Evolutionary conservation across 106 monocot species (phyloP).

Genomic region (Dioscorea dumetorum): DNA sequence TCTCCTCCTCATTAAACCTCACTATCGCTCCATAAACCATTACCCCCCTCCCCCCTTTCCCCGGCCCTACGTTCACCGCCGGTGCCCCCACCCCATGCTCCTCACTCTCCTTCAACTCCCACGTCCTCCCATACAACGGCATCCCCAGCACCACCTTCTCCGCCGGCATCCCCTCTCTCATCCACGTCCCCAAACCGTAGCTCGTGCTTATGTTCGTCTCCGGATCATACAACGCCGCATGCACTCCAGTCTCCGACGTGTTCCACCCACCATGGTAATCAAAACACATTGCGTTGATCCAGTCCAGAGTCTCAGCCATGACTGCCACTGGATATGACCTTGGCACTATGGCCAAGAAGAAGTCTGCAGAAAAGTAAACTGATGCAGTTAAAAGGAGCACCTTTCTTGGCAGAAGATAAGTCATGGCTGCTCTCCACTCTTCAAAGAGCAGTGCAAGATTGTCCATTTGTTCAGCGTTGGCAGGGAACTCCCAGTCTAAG

Average conservation of each 20-base stretch:
- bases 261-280: constrained; percentile 38
- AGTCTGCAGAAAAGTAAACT: constrained; percentile 22
- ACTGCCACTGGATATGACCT: constrained; percentile 19
- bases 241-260: constrained; percentile 20
- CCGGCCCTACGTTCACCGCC: constrained; percentile 25
- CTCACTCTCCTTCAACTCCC: constrained; percentile 23
- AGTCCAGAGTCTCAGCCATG: constrained; percentile 19
- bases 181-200: constrained; percentile 27
- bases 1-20: constrained; percentile 6
- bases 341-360: not conserved
- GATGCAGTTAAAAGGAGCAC: constrained; percentile 22
- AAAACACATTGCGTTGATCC: constrained; percentile 33
- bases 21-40: constrained; percentile 12
- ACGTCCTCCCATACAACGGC: constrained; percentile 29
- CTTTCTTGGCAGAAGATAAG: no score
- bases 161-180: constrained; percentile 17
- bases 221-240: constrained; percentile 26
- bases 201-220: constrained; percentile 26
- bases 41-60: constrained; percentile 10
- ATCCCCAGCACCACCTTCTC: constrained; percentile 29
- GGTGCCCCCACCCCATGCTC: constrained; percentile 34
- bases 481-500: constrained; percentile 35
- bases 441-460: constrained; percentile 4
- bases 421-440: constrained; percentile 23
- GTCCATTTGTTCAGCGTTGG: constrained; percentile 4